Evolutionary conservation across 352 stramenopile genomes (phyloP), one percentile per base, ranked within the genome.

Genomic region (Halophytophthora polymorphica): DNA sequence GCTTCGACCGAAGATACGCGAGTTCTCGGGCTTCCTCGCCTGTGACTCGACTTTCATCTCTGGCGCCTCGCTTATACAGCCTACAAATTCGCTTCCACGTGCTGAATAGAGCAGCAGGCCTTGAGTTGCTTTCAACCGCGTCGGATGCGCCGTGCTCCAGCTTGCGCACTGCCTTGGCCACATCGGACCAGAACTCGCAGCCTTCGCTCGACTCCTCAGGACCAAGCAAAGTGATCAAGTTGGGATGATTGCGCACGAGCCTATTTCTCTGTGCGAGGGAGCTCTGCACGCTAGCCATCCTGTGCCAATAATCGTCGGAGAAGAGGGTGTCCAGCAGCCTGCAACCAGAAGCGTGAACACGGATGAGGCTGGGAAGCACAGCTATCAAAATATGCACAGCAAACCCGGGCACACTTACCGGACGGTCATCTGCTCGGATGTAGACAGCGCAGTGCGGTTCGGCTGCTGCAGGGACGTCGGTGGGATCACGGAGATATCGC

Each of bases 211-310:
- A 56, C 37, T 66, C 51, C 45, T 53, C 25, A 1, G 58, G 51
- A 6, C 45, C 54, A 43, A 58, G 61, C 45, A 66, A 33, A 38
- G 61, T 52, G 29, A 66, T 61, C 18, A 52, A 58, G 11, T 23
- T 19, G 17, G 58, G 61, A 52, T 66, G n/a, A 28, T 46, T 66
- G 34, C 53, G 19, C 58, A 62, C 62, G 10, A 45, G 50, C 42
- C 47, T 52, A 43, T 58, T 61, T 31, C 45, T 53, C 35, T 48
- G 28, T 15, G 54, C 33, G 11, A 62, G 39, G 28, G 31, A 40
- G 12, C 50, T 37, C n/a, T 61, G 48, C 1, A 66, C 21, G 2
- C 53, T 54, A n/a, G 50, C 31, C 13, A 58, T 50, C 19, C 40
- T 56, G 29, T 33, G 23, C 45, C 58, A 66, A 34, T 58, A 41